Conservation (phyloP, 805 yeast genomes). For the Debaryomyces tyrocola region DNA sequence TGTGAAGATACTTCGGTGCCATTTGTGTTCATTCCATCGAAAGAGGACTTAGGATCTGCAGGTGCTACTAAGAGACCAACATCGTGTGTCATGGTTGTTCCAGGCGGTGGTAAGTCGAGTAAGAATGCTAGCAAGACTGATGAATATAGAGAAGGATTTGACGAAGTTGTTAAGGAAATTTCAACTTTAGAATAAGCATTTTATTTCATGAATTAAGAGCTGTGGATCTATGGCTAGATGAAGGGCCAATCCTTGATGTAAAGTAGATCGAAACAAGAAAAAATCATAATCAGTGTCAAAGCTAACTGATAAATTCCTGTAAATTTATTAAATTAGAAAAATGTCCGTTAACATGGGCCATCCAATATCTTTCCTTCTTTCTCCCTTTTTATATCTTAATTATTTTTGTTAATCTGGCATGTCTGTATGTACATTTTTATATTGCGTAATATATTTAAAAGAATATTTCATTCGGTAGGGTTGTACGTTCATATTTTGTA, state of each 20-base stretch:
- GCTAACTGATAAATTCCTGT: background rate
- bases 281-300: background rate
- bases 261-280: background rate
- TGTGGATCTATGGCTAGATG: background rate
- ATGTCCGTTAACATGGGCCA: background rate
- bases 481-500: no score
- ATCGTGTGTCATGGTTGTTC: constrained; percentile 94
- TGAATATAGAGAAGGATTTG: constrained; percentile 89
- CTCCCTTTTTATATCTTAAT: background rate
- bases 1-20: constrained; percentile 95
- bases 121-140: constrained; percentile 67
- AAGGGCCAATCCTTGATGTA: background rate
- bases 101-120: constrained; percentile 87
- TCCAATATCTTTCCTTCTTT: background rate
- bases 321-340: background rate
- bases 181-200: constrained; percentile 33
- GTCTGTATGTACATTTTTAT: background rate
- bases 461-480: no score
- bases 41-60: constrained; percentile 97
- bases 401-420: background rate
- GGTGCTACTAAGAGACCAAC: constrained; percentile 99
- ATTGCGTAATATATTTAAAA: background rate
- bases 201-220: background rate
- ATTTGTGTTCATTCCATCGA: constrained; percentile 90
- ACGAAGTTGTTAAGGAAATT: constrained; percentile 93